These are phyloP conservation scores for Aegilops bicornis DNA, from an alignment of 176 grass and related monocot genomes.

Conservation along the genomic window DNA sequence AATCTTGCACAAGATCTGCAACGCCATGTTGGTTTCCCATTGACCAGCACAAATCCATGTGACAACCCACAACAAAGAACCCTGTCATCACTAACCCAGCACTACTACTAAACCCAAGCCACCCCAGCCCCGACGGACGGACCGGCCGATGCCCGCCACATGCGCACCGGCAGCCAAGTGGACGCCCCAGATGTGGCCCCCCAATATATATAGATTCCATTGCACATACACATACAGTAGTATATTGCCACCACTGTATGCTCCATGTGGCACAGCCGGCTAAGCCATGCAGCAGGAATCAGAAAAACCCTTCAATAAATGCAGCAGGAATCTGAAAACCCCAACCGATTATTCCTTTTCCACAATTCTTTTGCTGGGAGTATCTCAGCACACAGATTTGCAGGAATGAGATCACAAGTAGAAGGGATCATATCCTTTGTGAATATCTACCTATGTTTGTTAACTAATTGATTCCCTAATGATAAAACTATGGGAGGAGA, in stretches of 20 bases:
- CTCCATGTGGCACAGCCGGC: constrained; percentile 39
- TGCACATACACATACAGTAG: neutral
- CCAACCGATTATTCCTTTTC: constrained; percentile 19
- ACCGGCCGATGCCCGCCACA: constrained; percentile 17
- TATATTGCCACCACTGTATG: neutral
- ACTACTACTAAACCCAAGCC: neutral
- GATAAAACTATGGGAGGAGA: constrained; percentile 19
- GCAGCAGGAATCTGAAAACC: constrained; percentile 27
- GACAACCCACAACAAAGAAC: neutral
- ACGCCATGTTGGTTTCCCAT: constrained; percentile 11
- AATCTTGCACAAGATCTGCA: constrained; percentile 43
- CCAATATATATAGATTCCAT: constrained; percentile 7
- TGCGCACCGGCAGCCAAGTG: neutral
- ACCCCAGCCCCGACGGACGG: neutral
- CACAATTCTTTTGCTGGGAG: neutral
- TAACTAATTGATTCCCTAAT: neutral
- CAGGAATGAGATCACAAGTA: constrained; percentile 23
- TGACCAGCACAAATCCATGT: constrained; percentile 49
- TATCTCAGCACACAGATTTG: constrained; percentile 24
- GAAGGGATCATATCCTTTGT: neutral
- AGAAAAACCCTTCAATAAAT: neutral
- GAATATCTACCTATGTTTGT: neutral
- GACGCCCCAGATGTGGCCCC: constrained; percentile 9
- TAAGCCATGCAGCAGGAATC: constrained; percentile 26
- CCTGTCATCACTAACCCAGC: constrained; percentile 13